phyloP scores from a whole-genome alignment of 1,139 yeast genomes.

The Kazachstania sp. region DNA sequence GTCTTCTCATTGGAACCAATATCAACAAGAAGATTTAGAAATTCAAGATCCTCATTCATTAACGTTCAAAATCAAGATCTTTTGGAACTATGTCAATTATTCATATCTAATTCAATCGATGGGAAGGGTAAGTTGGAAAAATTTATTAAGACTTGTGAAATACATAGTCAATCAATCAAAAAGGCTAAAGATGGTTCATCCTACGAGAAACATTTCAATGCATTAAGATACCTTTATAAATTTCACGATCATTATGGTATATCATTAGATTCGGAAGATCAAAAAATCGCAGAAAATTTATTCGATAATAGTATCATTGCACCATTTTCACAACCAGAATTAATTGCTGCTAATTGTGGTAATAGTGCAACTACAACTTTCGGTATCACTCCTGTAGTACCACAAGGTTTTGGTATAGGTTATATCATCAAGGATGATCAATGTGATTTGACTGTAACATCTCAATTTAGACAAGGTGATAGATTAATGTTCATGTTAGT shows the following conservation, averaged over 20 bases:
- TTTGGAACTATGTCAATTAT: conserved; percentile 48
- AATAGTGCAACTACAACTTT: conserved; percentile 65
- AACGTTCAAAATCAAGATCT: conserved; percentile 53
- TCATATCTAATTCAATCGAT: conserved; percentile 44
- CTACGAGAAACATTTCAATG: conserved; percentile 62
- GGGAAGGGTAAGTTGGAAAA: conserved; percentile 25
- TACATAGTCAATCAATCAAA: conserved; percentile 42
- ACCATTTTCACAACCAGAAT: conserved; percentile 42
- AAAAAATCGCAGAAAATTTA: conserved; percentile 15
- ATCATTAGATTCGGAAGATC: conserved; percentile 34
- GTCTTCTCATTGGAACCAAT: conserved; percentile 66
- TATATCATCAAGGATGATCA: conserved; percentile 62
- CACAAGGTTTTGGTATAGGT: conserved; percentile 72
- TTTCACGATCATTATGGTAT: conserved; percentile 31
- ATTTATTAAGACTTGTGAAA: conserved; percentile 44
- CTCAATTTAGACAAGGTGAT: conserved; percentile 67
- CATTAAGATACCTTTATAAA: conserved; percentile 45
- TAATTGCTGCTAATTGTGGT: conserved; percentile 59
- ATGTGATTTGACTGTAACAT: conserved; percentile 53
- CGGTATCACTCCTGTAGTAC: conserved; percentile 69
- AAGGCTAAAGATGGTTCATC: conserved; percentile 56
- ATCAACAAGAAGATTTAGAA: conserved; percentile 57
- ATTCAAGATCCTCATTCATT: conserved; percentile 61
- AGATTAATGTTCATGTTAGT: conserved; percentile 56
- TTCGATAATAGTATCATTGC: conserved; percentile 37